These are phyloP conservation scores for Phytophthora sansomeana DNA, from an alignment of 352 stramenopile genomes.

Conservation along the genomic window DNA sequence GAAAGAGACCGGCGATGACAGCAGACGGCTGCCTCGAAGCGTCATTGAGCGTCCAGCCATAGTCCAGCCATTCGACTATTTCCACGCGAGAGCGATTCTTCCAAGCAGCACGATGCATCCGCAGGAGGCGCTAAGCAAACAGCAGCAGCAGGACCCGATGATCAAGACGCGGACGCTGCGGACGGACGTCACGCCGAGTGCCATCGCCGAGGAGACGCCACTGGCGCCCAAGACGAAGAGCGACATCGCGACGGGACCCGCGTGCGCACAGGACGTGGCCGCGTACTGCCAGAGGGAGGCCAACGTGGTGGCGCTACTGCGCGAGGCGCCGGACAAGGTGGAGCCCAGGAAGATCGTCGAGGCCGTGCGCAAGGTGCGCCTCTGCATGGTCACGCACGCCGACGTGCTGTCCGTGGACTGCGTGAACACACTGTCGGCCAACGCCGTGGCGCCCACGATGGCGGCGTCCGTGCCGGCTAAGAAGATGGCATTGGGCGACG, in stretches of 20 bases:
- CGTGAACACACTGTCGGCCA: slow-evolving; percentile 48
- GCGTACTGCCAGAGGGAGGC: slow-evolving; percentile 57
- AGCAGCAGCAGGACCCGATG: slow-evolving; percentile 7
- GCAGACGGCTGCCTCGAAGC: slow-evolving; percentile 9
- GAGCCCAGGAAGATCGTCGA: slow-evolving; percentile 44
- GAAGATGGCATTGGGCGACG: slow-evolving; percentile 20
- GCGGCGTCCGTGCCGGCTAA: slow-evolving; percentile 23
- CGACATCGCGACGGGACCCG: slow-evolving; percentile 17
- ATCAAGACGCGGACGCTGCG: slow-evolving; percentile 5
- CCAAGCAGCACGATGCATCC: slow-evolving; percentile 19
- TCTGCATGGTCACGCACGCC: slow-evolving; percentile 62
- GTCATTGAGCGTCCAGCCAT: slow-evolving; percentile 16
- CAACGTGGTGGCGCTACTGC: slow-evolving; percentile 61
- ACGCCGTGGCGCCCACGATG: slow-evolving; percentile 30
- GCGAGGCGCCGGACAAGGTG: slow-evolving; percentile 38
- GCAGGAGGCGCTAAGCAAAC: slow-evolving; percentile 1
- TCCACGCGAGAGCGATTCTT: slow-evolving; percentile 1
- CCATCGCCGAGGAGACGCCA: neutral
- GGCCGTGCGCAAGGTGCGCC: slow-evolving; percentile 52
- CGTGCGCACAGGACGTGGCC: slow-evolving; percentile 51
- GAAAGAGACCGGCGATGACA: slow-evolving; percentile 29
- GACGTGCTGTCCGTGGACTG: slow-evolving; percentile 65
- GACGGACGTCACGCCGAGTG: neutral
- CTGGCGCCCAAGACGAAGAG: neutral
- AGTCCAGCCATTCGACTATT: slow-evolving; percentile 33